Evolutionary conservation across 2,329 filamentous ascomycete genomes (phyloP).

Genomic region (Metarhizium guizhouense): DNA sequence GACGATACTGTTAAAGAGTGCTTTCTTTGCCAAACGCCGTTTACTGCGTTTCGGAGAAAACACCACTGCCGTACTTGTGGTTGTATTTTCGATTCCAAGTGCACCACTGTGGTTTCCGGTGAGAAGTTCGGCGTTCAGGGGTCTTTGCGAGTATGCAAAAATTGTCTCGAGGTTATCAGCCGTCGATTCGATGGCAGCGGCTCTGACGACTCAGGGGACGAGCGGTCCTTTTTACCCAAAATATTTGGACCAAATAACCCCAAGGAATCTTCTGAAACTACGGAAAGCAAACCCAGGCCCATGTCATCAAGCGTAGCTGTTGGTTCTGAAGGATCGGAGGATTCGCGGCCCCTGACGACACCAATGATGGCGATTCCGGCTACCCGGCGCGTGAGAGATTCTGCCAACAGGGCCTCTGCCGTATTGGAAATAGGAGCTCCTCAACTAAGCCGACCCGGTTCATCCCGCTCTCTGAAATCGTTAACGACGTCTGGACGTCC

Average conservation of each 20-base stretch:
- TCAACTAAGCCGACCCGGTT: constrained; percentile 81
- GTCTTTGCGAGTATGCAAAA: constrained; percentile 82
- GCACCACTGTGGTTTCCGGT: constrained; percentile 84
- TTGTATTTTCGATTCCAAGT: constrained; percentile 97
- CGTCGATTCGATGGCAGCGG: constrained; percentile 78
- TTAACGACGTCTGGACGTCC: constrained; percentile 58
- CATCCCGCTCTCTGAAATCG: constrained; percentile 80
- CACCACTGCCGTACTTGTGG: constrained; percentile 94
- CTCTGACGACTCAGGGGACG: constrained; percentile 81
- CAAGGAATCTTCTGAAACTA: constrained; percentile 6
- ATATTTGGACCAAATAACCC: constrained; percentile 45
- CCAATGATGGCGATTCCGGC: constrained; percentile 65
- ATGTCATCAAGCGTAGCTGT: constrained; percentile 23
- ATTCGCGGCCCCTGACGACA: constrained; percentile 48
- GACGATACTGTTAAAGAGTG: constrained; percentile 98
- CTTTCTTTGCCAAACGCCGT: constrained; percentile 82
- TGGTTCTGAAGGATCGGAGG: constrained; percentile 33
- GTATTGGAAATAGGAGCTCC: constrained; percentile 84
- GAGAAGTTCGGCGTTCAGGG: constrained; percentile 80
- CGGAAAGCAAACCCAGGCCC: constrained; percentile 5
- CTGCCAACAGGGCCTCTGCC: constrained; percentile 69
- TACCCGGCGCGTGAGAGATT: constrained; percentile 59
- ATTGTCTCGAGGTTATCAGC: constrained; percentile 84
- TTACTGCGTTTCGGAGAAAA: constrained; percentile 89
- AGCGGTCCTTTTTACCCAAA: constrained; percentile 57